Evolutionary conservation across 2,329 filamentous ascomycete genomes (phyloP), one percentile per base, ranked within the genome.

Genomic region (Colletotrichum gigasporum): DNA sequence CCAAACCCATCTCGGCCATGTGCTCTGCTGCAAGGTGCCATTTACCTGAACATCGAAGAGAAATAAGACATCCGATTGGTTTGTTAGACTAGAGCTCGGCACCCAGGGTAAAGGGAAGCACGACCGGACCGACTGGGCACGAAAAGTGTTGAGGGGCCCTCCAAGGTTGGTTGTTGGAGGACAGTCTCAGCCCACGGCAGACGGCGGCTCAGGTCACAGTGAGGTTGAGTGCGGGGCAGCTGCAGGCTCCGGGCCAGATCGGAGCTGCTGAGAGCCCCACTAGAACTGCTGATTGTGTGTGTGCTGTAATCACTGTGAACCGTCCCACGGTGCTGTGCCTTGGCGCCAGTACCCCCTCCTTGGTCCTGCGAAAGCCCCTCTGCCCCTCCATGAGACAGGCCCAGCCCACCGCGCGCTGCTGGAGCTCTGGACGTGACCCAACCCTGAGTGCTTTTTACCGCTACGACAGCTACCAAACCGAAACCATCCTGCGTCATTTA

Each of bases 401-500:
- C 45, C 24, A 64, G 56, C 61, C 62, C 62, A 65, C 62, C 62
- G 61, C 42, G 57, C 42, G 50, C 56, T 35, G 50, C 56, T 61
- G 48, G 55, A 64, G 61, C 61, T 63, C 58, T 58, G 20, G 60
- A 63, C 60, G 53, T 63, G 60, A 64, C 61, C 55, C 61, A 56
- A 56, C 61, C 60, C 51, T 67, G 66, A 67, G 66, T 58, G 54
- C 59, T 67, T 67, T 67, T 52, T 42, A 47, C 42, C 34, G 16
- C 39, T 50, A 32, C 41, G 28, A 24, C 34, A 51, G 54, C 52
- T 61, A 48, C 53, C 41, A 30, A 5, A 30, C 34, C 48, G 44
- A 58, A 52, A 30, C 20, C 32, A 45, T 58, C 22, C 57, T 65
- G 66, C 66, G 66, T 67, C 56, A 68, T 68, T 67, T 68, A 64